These are phyloP conservation scores for Rhodotorula sp. DNA, from an alignment of 1,284 basidiomycete genomes.

Conservation along the genomic window DNA sequence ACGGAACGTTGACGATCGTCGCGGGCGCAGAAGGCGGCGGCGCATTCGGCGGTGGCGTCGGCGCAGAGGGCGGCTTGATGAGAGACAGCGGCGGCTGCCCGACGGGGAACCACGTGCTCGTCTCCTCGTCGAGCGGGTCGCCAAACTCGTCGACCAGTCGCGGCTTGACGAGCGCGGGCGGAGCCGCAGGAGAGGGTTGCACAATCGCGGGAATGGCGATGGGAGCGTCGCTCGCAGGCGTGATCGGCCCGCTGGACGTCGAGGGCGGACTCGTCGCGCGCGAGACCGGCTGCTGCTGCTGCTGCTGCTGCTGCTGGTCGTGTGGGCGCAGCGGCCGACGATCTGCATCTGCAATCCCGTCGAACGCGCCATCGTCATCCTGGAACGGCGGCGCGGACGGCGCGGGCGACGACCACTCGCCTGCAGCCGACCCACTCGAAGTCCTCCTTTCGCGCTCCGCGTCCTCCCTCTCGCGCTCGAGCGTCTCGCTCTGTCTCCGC, in stretches of 20 bases:
- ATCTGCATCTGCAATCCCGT: constrained; percentile 5
- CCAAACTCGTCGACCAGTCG: constrained; percentile 32
- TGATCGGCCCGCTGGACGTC: constrained; percentile 29
- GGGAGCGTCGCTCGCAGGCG: constrained; percentile 25
- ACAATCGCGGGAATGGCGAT: too few species aligned
- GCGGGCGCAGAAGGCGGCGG: not conserved
- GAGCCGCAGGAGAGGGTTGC: not conserved
- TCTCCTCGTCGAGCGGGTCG: constrained; percentile 31
- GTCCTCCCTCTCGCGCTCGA: not conserved
- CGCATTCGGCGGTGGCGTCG: not conserved
- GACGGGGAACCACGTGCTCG: constrained; percentile 33
- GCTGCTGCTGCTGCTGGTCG: not conserved
- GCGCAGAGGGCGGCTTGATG: not conserved
- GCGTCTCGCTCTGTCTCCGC: not conserved
- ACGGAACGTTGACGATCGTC: not conserved
- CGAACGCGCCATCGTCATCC: constrained; percentile 28
- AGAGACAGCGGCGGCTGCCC: constrained; percentile 3
- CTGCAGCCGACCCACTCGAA: not conserved
- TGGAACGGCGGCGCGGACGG: constrained; percentile 14
- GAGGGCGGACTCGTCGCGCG: constrained; percentile 19
- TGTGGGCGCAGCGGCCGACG: too few species aligned
- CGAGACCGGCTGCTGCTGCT: not conserved
- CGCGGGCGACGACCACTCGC: not conserved
- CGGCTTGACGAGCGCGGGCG: not conserved
- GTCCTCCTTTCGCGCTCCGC: too few species aligned